Evolutionary conservation across 805 yeast species (phyloP).

Genomic region (Zygosaccharomyces bailii): DNA sequence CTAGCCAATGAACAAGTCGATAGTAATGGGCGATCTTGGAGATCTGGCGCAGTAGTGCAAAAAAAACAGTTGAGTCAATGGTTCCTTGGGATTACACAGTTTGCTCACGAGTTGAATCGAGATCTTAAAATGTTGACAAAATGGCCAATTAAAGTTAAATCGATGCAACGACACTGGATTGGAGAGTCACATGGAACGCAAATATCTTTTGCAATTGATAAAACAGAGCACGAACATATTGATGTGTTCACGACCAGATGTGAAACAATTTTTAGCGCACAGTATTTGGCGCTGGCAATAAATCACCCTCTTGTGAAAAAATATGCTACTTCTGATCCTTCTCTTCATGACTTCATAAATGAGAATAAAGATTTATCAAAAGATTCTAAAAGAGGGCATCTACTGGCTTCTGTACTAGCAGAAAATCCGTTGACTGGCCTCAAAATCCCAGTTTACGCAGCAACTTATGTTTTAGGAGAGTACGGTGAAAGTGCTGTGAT

Average conservation of each 20-base stretch:
- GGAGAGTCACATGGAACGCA: constrained; percentile 83
- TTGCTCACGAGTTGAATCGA: constrained; percentile 59
- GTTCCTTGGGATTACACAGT: constrained; percentile 87
- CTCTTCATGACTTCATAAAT: constrained; percentile 47
- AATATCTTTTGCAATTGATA: constrained; percentile 46
- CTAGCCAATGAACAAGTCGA: constrained; percentile 97
- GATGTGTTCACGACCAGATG: constrained; percentile 82
- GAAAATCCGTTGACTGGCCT: constrained; percentile 54
- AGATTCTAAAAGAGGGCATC: constrained; percentile 59
- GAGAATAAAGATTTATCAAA: constrained; percentile 38
- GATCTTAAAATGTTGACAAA: constrained; percentile 60
- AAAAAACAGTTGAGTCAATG: constrained; percentile 80
- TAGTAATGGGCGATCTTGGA: constrained; percentile 85
- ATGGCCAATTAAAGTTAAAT: constrained; percentile 88
- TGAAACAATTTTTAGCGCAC: constrained; percentile 81
- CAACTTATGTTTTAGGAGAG: constrained; percentile 80
- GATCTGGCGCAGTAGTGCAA: constrained; percentile 94
- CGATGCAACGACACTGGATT: constrained; percentile 94
- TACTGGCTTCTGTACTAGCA: constrained; percentile 43
- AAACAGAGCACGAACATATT: constrained; percentile 32
- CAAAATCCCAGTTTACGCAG: constrained; percentile 73
- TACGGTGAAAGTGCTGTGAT: constrained; percentile 95
- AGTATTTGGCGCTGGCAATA: constrained; percentile 73
- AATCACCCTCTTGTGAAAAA: constrained; percentile 59
- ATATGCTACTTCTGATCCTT: constrained; percentile 38